Evolutionary conservation across 2,329 filamentous ascomycete species (phyloP).

Genomic region (Cladosporium sphaerospermum): DNA sequence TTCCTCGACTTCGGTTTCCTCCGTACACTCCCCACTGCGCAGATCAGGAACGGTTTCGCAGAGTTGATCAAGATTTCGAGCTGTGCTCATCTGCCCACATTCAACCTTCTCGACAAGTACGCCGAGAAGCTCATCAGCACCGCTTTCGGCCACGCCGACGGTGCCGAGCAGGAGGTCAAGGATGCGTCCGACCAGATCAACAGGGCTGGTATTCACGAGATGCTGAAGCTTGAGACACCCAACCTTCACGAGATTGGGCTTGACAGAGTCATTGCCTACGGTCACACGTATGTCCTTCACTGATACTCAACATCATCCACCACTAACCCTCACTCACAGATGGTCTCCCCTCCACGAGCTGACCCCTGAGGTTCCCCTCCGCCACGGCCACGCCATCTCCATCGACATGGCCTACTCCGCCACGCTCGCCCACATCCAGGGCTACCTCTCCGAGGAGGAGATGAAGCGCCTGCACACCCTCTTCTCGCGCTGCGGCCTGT

Average conservation of each 20-base stretch:
- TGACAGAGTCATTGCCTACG: conserved; percentile 67
- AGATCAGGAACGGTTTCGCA: conserved; percentile 68
- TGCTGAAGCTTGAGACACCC: conserved; percentile 67
- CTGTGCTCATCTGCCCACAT: conserved; percentile 60
- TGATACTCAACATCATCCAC: background rate
- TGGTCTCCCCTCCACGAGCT: conserved; percentile 70
- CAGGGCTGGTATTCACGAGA: conserved; percentile 62
- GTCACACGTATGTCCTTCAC: conserved; percentile 52
- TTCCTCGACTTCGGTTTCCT: conserved; percentile 70
- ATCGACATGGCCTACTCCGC: conserved; percentile 73
- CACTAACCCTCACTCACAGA: conserved; percentile 28
- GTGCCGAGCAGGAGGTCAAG: conserved; percentile 49
- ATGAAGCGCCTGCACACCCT: conserved; percentile 58
- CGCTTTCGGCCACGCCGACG: conserved; percentile 57
- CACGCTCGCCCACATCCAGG: conserved; percentile 58
- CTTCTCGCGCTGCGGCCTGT: conserved; percentile 63
- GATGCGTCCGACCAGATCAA: conserved; percentile 62
- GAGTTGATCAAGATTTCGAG: conserved; percentile 72
- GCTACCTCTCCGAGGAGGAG: conserved; percentile 54
- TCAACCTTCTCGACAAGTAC: conserved; percentile 61
- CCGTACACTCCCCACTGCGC: conserved; percentile 59
- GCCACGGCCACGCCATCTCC: conserved; percentile 67
- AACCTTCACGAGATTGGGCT: conserved; percentile 68
- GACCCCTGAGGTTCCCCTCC: conserved; percentile 59
- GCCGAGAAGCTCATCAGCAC: conserved; percentile 62